Percentiles rank a stretch among this genome's conserved stretches.
Evolutionary conservation across 805 yeast genomes (phyloP).

Genomic region (Monosporozyma siamensis): DNA sequence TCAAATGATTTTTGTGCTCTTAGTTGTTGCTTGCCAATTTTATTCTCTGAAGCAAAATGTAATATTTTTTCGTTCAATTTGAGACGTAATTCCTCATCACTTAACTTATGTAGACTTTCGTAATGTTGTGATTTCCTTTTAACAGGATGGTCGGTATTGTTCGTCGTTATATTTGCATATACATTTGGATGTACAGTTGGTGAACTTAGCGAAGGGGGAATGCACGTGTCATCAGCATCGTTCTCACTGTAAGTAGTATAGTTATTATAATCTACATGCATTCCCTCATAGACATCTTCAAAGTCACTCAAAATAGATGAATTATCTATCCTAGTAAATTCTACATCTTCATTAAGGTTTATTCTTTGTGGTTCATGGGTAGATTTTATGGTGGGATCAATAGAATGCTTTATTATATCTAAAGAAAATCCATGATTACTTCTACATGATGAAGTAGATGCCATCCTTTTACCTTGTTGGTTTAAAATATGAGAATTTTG

Average conservation of each 20-base stretch:
- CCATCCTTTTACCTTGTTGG: not conserved
- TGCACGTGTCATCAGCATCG: not conserved
- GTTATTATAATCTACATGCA: not conserved
- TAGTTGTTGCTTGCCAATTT: conserved; percentile 19
- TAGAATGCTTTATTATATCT: conserved; percentile 12
- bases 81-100: conserved; percentile 24
- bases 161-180: not conserved
- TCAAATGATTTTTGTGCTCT: conserved; percentile 28
- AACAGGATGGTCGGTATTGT: not conserved
- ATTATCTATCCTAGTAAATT: conserved; percentile 5
- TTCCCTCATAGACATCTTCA: not conserved
- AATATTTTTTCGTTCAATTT: conserved; percentile 23
- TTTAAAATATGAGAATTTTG: not conserved
- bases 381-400: not conserved
- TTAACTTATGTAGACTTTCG: conserved; percentile 4
- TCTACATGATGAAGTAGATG: not conserved
- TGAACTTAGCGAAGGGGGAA: not conserved
- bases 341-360: conserved; percentile 4
- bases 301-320: not conserved
- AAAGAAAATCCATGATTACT: conserved; percentile 16
- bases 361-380: not conserved
- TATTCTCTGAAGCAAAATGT: conserved; percentile 25
- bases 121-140: not conserved
- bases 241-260: not conserved
- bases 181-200: not conserved